phyloP scores from a whole-genome alignment of 176 grass and related monocot genomes.

The barley (Hordeum vulgare) region MorexV3_pseudomolecules_assembly NC_058520.1:581435030-581435529 shows the following conservation, averaged over 20 bases:
- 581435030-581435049: neutral
- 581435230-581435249: neutral
- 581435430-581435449: neutral
- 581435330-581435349: neutral
- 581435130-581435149: neutral
- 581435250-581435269: neutral
- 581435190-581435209: neutral
- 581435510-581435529: too few species aligned
- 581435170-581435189: neutral
- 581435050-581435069: neutral
- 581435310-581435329: neutral
- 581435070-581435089: neutral
- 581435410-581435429: neutral
- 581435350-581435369: neutral
- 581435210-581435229: neutral
- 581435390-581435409: neutral
- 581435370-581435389: neutral
- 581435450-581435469: too few species aligned
- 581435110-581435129: neutral
- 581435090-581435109: neutral
- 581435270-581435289: neutral
- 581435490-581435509: too few species aligned
- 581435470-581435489: too few species aligned
- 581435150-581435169: neutral
- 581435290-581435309: neutral